These are phyloP conservation scores for Aspergillus wentii DNA, from an alignment of 495 filamentous ascomycete genomes.

Conservation along the genomic window DNA sequence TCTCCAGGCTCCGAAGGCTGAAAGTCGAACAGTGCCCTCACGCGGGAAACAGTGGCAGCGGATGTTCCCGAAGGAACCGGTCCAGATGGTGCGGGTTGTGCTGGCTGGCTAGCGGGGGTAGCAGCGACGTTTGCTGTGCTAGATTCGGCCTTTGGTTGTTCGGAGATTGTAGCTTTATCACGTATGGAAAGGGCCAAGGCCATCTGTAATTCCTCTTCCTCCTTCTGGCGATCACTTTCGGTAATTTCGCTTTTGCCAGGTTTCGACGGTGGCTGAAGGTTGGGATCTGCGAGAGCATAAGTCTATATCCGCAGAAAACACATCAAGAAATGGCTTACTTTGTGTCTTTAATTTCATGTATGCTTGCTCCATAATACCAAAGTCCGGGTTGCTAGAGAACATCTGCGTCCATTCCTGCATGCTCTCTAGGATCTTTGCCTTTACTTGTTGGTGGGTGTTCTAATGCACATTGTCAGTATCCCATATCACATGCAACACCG, in stretches of 20 bases:
- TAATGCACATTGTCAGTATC: slow-evolving; percentile 19
- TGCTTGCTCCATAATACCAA: slow-evolving; percentile 96
- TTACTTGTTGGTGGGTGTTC: slow-evolving; percentile 95
- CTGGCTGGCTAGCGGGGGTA: slow-evolving; percentile 19
- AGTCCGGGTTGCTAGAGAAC: slow-evolving; percentile 84
- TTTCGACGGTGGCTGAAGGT: slow-evolving; percentile 85
- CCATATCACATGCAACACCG: background rate
- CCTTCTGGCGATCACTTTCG: slow-evolving; percentile 84
- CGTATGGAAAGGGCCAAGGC: slow-evolving; percentile 87
- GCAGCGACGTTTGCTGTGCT: slow-evolving; percentile 22
- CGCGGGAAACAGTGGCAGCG: slow-evolving; percentile 93
- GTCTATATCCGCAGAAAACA: background rate
- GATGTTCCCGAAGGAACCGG: slow-evolving; percentile 68
- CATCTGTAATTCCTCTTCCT: slow-evolving; percentile 97
- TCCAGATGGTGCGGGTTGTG: slow-evolving; percentile 36
- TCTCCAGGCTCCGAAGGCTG: slow-evolving; percentile 89
- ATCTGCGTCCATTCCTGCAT: slow-evolving; percentile 96
- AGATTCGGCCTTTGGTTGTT: slow-evolving; percentile 21
- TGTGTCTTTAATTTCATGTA: slow-evolving; percentile 81
- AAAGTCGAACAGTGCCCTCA: slow-evolving; percentile 92
- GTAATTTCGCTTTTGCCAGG: slow-evolving; percentile 89
- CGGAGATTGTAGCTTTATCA: slow-evolving; percentile 52
- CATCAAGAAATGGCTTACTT: slow-evolving; percentile 48
- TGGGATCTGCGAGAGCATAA: slow-evolving; percentile 62
- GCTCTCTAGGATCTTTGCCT: slow-evolving; percentile 91